Evolutionary conservation across 257 asterid genomes (phyloP).

Genomic region (Nicotiana tomentosiformis): DNA sequence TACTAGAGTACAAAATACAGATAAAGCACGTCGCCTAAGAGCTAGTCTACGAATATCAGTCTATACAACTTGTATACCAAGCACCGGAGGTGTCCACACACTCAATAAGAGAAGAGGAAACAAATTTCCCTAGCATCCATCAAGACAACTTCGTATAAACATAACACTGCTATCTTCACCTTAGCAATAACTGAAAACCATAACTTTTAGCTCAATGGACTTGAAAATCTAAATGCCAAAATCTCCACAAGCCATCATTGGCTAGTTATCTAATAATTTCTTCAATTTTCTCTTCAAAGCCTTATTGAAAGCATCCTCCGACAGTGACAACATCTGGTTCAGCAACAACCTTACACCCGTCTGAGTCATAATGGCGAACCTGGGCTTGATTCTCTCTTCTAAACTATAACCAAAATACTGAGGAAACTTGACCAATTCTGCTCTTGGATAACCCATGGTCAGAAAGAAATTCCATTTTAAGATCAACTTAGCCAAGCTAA

Average conservation of each 20-base stretch:
- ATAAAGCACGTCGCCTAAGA: neutral
- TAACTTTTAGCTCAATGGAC: neutral
- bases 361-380: conserved; percentile 55
- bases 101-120: neutral
- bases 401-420: conserved; percentile 89
- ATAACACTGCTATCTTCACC: neutral
- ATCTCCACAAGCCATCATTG: neutral
- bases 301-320: conserved; percentile 49
- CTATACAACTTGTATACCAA: conserved; percentile 2
- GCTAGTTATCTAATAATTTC: conserved; percentile 22
- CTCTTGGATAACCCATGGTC: conserved; percentile 62
- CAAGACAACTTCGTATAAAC: neutral
- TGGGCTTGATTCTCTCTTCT: conserved; percentile 74
- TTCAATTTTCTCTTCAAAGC: conserved; percentile 54
- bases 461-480: conserved; percentile 81
- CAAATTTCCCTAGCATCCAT: conserved; percentile 1
- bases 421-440: conserved; percentile 77
- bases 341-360: conserved; percentile 56
- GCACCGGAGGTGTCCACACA: neutral
- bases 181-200: neutral
- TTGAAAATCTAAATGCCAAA: neutral
- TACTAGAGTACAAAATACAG: neutral
- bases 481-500: conserved; percentile 62
- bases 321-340: conserved; percentile 70
- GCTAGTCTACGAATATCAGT: neutral